These are phyloP conservation scores for Atalantia buxifolia DNA, from an alignment of 345 rosid species.

Conservation along the genomic window DNA sequence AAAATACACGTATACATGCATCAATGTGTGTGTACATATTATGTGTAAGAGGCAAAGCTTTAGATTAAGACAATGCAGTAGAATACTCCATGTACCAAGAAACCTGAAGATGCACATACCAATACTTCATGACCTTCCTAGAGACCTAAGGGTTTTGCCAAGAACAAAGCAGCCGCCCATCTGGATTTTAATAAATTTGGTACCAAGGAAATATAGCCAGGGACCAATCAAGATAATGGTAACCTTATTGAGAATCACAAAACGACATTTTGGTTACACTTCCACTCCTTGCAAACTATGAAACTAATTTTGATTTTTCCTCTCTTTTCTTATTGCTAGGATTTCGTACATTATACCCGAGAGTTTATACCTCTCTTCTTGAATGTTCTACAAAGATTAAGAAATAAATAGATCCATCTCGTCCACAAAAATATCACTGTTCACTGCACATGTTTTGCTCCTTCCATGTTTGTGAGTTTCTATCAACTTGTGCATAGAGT, in stretches of 20 bases:
- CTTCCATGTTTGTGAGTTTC: background rate
- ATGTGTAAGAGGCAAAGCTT: too few relatives aligned
- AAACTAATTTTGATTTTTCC: background rate
- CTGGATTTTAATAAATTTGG: background rate
- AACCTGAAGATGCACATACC: background rate
- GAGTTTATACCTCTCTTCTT: background rate
- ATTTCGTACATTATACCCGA: too few relatives aligned
- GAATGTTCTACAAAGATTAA: too few relatives aligned
- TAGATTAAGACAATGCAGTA: background rate
- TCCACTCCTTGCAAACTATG: background rate
- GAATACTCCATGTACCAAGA: background rate
- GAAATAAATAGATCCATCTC: too few relatives aligned
- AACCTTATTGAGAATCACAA: background rate
- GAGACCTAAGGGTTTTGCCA: background rate
- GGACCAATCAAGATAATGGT: background rate
- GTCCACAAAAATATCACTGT: too few relatives aligned
- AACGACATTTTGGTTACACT: background rate
- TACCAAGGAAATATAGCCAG: background rate
- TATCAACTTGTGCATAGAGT: background rate
- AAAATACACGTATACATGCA: background rate
- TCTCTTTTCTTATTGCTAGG: background rate
- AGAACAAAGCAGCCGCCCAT: background rate
- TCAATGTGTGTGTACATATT: too few relatives aligned
- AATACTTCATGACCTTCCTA: background rate
- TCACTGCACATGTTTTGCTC: too few relatives aligned